Evolutionary conservation across 2,329 filamentous ascomycete genomes (phyloP).

Genomic region (Epichloe sibirici): DNA sequence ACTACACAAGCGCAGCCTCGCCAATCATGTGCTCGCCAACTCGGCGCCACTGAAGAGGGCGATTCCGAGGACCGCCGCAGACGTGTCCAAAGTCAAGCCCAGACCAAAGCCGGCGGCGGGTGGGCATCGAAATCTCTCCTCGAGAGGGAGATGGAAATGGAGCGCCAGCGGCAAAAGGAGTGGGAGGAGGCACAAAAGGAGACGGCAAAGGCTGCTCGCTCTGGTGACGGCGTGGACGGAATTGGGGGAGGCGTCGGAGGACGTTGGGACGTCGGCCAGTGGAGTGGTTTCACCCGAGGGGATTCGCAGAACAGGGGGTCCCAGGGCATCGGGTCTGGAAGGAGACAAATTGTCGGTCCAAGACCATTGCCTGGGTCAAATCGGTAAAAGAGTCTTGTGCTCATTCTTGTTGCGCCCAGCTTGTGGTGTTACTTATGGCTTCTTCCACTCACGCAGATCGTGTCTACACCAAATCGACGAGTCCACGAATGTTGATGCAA

Average conservation of each 20-base stretch:
- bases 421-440: background rate
- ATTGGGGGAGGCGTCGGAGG: constrained; percentile 55
- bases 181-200: constrained; percentile 68
- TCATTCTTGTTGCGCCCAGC: too few relatives aligned
- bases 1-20: constrained; percentile 21
- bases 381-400: constrained; percentile 8
- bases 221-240: constrained; percentile 44
- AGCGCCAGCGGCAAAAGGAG: constrained; percentile 62
- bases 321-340: constrained; percentile 55
- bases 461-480: too few relatives aligned
- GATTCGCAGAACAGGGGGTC: constrained; percentile 59
- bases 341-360: constrained; percentile 70
- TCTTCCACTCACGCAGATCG: background rate
- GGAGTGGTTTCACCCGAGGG: constrained; percentile 62
- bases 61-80: constrained; percentile 51
- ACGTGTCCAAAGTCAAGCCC: constrained; percentile 43
- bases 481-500: too few relatives aligned
- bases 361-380: constrained; percentile 45
- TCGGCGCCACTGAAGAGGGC: constrained; percentile 47
- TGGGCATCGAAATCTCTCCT: constrained; percentile 59
- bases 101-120: constrained; percentile 48
- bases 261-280: constrained; percentile 66
- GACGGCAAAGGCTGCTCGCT: constrained; percentile 41
- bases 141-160: constrained; percentile 71
- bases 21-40: constrained; percentile 41